Percentiles rank a stretch among this genome's conserved stretches.
These are phyloP conservation scores for Didymella glomerata DNA, from an alignment of 2,329 filamentous ascomycete species.

Conservation along the genomic window DNA sequence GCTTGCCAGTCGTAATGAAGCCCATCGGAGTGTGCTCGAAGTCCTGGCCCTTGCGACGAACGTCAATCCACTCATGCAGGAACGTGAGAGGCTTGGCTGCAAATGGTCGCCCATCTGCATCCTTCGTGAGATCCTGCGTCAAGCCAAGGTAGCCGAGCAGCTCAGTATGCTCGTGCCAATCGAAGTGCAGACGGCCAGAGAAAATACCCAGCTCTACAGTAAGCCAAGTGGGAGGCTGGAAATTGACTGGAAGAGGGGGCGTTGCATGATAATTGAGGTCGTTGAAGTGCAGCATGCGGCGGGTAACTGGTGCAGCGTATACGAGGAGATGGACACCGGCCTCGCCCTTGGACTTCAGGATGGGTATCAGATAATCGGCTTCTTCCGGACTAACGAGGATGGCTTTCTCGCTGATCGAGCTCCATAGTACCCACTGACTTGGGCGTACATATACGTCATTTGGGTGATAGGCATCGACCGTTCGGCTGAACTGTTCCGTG, in stretches of 20 bases:
- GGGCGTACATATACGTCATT: slow-evolving; percentile 57
- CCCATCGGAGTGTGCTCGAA: slow-evolving; percentile 68
- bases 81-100: slow-evolving; percentile 42
- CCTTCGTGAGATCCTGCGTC: not conserved
- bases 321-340: slow-evolving; percentile 58
- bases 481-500: slow-evolving; percentile 60
- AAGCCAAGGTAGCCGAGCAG: slow-evolving; percentile 34
- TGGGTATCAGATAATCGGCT: slow-evolving; percentile 63
- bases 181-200: slow-evolving; percentile 68
- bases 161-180: slow-evolving; percentile 55
- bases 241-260: slow-evolving; percentile 56
- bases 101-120: slow-evolving; percentile 26
- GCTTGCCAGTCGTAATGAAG: slow-evolving; percentile 62
- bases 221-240: slow-evolving; percentile 62
- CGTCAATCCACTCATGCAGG: slow-evolving; percentile 65
- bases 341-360: slow-evolving; percentile 42
- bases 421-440: slow-evolving; percentile 71
- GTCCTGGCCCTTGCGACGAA: slow-evolving; percentile 65
- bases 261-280: slow-evolving; percentile 61
- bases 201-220: slow-evolving; percentile 67
- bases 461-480: slow-evolving; percentile 52
- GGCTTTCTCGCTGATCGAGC: slow-evolving; percentile 55
- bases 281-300: slow-evolving; percentile 68
- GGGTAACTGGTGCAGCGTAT: slow-evolving; percentile 69
- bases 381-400: slow-evolving; percentile 71